A percentile compares a stretch with the other conserved stretches of the same genome.
Conservation (phyloP, 2,329 filamentous ascomycete genomes). For the Chalaropsis thielavioides region DNA sequence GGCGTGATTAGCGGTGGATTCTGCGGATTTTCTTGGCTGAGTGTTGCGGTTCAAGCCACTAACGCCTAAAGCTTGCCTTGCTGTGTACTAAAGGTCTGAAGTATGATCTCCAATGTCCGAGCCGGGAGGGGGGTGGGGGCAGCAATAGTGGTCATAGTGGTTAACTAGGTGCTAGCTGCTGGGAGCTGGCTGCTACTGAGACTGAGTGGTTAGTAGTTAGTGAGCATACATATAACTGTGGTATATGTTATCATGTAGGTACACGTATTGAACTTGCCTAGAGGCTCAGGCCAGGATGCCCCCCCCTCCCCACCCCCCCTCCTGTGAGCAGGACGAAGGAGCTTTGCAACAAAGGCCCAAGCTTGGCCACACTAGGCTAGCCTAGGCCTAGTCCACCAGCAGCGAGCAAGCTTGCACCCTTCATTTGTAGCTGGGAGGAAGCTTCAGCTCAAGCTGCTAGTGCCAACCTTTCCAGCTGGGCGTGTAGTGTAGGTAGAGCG, state of each 20-base stretch:
- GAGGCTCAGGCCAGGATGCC: background rate
- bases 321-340: background rate
- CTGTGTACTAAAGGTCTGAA: background rate
- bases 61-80: background rate
- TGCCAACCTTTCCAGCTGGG: conserved; percentile 5
- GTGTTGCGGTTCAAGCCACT: background rate
- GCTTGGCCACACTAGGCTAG: background rate
- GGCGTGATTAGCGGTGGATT: background rate
- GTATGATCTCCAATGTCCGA: background rate
- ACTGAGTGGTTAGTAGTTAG: no score
- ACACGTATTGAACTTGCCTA: no score
- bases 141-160: background rate
- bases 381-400: background rate
- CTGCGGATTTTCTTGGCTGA: background rate
- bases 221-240: background rate
- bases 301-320: background rate
- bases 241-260: no score
- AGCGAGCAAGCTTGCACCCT: background rate
- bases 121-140: background rate
- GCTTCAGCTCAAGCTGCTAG: conserved; percentile 1
- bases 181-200: no score
- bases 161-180: background rate
- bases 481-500: background rate
- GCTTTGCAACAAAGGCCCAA: conserved; percentile 3
- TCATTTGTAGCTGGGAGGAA: background rate